phyloP scores from a whole-genome alignment of 495 filamentous ascomycete genomes.

The Penicillium roqueforti region DNA sequence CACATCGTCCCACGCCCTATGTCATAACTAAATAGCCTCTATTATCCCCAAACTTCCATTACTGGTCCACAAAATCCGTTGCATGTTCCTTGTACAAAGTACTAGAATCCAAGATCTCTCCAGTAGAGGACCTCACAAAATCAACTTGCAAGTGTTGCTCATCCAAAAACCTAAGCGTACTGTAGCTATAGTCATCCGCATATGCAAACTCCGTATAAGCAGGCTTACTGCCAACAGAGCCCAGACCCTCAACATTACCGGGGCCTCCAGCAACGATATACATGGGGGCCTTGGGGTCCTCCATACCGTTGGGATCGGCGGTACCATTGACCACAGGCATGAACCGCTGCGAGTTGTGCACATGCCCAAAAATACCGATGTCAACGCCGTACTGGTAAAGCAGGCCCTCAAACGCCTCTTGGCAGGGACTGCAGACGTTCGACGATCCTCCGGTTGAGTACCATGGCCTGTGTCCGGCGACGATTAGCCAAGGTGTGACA shows the following conservation, averaged over 20 bases:
- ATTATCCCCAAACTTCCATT: not conserved
- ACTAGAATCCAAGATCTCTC: slow-evolving; percentile 48
- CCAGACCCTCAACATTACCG: slow-evolving; percentile 46
- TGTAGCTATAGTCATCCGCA: slow-evolving; percentile 53
- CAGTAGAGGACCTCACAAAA: slow-evolving; percentile 47
- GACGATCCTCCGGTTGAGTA: slow-evolving; percentile 40
- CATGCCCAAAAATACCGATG: slow-evolving; percentile 57
- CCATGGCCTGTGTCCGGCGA: slow-evolving; percentile 59
- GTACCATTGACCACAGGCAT: slow-evolving; percentile 39
- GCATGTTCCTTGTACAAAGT: slow-evolving; percentile 50
- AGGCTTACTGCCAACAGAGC: slow-evolving; percentile 35
- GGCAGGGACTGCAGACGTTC: slow-evolving; percentile 47
- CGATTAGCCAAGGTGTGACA: slow-evolving; percentile 54
- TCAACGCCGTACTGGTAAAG: slow-evolving; percentile 59
- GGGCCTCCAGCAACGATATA: slow-evolving; percentile 50
- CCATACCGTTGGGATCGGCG: slow-evolving; percentile 44
- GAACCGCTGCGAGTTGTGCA: slow-evolving; percentile 54
- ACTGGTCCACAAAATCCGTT: slow-evolving; percentile 49
- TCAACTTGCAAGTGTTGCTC: slow-evolving; percentile 34
- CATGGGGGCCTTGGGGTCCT: slow-evolving; percentile 52
- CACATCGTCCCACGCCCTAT: too few relatives aligned
- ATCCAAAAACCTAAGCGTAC: slow-evolving; percentile 32
- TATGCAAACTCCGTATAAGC: slow-evolving; percentile 52
- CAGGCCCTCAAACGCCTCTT: slow-evolving; percentile 54
- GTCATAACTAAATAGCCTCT: too few relatives aligned